Evolutionary conservation across 805 yeast genomes (phyloP).

Genomic region (Metschnikowia arizonensis): DNA sequence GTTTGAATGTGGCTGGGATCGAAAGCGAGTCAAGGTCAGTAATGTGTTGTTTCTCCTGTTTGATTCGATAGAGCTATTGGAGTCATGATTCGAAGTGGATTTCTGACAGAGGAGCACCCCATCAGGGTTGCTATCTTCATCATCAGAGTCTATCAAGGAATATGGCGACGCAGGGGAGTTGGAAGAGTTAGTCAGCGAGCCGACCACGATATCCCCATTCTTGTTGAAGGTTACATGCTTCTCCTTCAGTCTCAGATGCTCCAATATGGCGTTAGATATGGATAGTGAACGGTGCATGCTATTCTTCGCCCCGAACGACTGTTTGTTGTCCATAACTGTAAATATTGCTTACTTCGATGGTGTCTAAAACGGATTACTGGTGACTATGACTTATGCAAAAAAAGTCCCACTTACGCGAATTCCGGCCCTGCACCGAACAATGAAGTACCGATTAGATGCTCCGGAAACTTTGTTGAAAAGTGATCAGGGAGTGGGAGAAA

Average conservation of each 20-base stretch:
- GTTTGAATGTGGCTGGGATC: conserved; percentile 17
- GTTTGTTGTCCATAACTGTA: conserved; percentile 1
- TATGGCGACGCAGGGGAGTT: conserved; percentile 12
- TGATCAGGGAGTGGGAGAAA: no score
- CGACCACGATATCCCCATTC: conserved; percentile 16
- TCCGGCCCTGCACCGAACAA: conserved; percentile 2
- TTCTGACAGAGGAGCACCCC: neutral
- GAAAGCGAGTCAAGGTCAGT: conserved; percentile 14
- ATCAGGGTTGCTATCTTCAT: conserved; percentile 9
- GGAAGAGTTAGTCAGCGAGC: conserved; percentile 13
- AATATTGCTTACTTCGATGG: neutral
- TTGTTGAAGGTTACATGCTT: conserved; percentile 22
- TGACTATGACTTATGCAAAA: neutral
- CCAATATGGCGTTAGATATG: conserved; percentile 25
- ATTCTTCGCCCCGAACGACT: neutral
- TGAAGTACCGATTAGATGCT: conserved; percentile 5
- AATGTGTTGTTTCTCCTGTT: conserved; percentile 5
- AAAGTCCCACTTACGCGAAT: conserved; percentile 1
- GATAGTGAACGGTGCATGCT: conserved; percentile 19
- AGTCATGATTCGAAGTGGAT: neutral
- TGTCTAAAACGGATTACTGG: neutral
- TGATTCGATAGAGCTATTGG: neutral
- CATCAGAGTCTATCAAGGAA: conserved; percentile 14
- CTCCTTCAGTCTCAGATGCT: conserved; percentile 19
- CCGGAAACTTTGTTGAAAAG: neutral